Conservation (phyloP, 305 asterid species). For the Coffea humblotiana region DNA sequence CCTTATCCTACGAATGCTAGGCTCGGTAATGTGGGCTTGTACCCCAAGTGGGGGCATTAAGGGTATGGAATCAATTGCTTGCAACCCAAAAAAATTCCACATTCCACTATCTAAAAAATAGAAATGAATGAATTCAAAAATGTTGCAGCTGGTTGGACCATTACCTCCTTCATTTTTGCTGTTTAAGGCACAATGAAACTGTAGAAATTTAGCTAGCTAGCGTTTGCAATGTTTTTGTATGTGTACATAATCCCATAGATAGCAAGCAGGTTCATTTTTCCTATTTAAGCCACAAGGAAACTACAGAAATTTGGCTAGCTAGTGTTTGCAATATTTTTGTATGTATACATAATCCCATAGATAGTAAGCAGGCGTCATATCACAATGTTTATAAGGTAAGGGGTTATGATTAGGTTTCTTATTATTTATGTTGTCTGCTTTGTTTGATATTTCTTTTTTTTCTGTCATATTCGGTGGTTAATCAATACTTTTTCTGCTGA, state of each 20-base stretch:
- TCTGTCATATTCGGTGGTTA: background rate
- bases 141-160: no score
- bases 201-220: background rate
- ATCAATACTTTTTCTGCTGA: background rate
- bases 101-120: background rate
- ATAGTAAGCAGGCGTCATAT: no score
- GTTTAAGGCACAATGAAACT: background rate
- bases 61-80: background rate
- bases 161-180: background rate
- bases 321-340: no score
- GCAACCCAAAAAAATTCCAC: background rate
- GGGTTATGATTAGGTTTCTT: no score
- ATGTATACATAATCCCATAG: no score
- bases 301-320: no score
- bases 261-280: no score
- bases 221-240: no score
- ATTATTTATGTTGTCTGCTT: background rate
- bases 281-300: no score
- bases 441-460: background rate
- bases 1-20: background rate
- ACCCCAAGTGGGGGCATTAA: constrained; percentile 4
- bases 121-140: background rate
- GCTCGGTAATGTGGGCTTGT: constrained; percentile 3
- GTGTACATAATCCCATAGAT: no score
- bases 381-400: no score